Evolutionary conservation across 257 asterid species (phyloP), one percentile per base, ranked within the genome.

Genomic region (Nicotiana sylvestris): DNA sequence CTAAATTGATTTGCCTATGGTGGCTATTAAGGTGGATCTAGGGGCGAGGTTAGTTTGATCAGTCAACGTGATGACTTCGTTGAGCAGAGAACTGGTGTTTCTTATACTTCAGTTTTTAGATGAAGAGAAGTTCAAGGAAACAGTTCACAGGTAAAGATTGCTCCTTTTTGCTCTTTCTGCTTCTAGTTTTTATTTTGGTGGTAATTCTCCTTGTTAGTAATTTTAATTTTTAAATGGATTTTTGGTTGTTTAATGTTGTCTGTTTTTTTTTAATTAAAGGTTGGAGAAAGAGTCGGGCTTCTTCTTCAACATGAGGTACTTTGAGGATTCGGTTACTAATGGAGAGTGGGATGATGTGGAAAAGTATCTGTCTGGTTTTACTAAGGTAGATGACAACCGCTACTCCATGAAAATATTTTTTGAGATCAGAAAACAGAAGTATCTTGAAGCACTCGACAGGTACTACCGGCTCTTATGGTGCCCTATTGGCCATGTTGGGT

Each of bases 281-380:
- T 82, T 90, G 90, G 97, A 92, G 92, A 89, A 87, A 85, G 97
- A 92, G 57, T 92, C 93, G 0, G 91, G 95, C 21, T 81, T 87
- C 51, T 91, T 83, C 91, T 92, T 92, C 88, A 89, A 89, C 84
- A 82, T 91, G 89, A 89, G 85, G 82, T 87, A 92, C 76, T 87
- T 92, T 68, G 93, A 92, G 86, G 91, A 91, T 2, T 58, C 83
- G 6, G 90, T 90, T 82, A 82, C 85, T 33, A 87, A 88, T 69
- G 97, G 94, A 17, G 92, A 92, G 37, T 89, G 93, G 93, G 92
- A 89, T 3, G 90, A 89, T 57, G 90, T 86, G 68, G 96, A 90
- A 29, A 89, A 89, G 80, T 93, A 93, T 66, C 72, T 93, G 62
- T 77, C 88, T 9, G 93, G 96, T 57, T 93, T 90, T 78, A 91